These are phyloP conservation scores for Zygotorulaspora florentina DNA, from an alignment of 805 yeast species.

Conservation along the genomic window DNA sequence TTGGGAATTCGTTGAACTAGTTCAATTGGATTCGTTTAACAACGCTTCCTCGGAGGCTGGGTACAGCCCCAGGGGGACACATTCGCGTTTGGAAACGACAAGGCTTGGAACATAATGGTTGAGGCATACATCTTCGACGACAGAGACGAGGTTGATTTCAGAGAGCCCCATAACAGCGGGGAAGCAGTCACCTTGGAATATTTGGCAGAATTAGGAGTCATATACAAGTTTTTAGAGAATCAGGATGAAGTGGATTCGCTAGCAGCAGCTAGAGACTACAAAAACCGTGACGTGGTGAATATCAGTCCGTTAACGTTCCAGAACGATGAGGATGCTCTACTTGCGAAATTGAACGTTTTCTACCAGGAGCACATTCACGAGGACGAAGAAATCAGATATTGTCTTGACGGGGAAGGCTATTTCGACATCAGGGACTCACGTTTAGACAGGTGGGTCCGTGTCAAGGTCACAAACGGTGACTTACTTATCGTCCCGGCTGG, in stretches of 20 bases:
- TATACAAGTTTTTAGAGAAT: constrained; percentile 50
- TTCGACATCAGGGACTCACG: constrained; percentile 72
- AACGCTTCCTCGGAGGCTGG: too few relatives aligned
- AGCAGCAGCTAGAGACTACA: constrained; percentile 68
- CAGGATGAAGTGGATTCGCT: constrained; percentile 55
- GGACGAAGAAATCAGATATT: constrained; percentile 93
- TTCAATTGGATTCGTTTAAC: too few relatives aligned
- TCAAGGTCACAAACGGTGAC: constrained; percentile 60
- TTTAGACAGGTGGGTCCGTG: constrained; percentile 69
- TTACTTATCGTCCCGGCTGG: constrained; percentile 80
- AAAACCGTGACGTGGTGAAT: constrained; percentile 69
- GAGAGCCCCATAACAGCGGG: constrained; percentile 73
- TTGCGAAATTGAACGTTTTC: constrained; percentile 62
- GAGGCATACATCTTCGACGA: constrained; percentile 64
- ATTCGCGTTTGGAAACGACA: not conserved
- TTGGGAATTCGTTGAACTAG: too few relatives aligned
- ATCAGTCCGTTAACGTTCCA: constrained; percentile 59
- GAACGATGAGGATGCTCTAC: constrained; percentile 55
- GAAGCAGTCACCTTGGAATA: constrained; percentile 45
- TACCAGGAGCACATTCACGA: constrained; percentile 89
- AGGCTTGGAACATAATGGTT: constrained; percentile 31
- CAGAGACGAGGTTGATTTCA: constrained; percentile 51
- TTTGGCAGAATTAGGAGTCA: constrained; percentile 61
- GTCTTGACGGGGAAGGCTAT: constrained; percentile 84
- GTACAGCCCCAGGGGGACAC: too few relatives aligned